Base-by-base conservation (phyloP, 1,284 basidiomycete genomes). In the Ustanciosporium gigantosporum region DNA sequence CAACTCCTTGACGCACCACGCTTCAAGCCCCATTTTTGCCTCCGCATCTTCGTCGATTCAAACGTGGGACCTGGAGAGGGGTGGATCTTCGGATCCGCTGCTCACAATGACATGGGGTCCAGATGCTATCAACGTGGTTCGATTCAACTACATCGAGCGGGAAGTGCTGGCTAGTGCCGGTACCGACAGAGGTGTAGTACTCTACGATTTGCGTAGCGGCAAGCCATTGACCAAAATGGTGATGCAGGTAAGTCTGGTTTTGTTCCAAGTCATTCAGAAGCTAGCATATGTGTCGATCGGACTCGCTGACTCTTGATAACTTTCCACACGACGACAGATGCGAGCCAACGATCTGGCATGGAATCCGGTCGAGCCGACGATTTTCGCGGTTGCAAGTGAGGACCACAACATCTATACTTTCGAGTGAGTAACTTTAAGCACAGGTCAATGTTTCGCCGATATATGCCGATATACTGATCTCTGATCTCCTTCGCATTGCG, bases 361-460 rank as follows among this genome's bases (percentile, higher is more conserved):
- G 91, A 96, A 91, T 40, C 94, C 95, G 0, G 91, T 91, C 0
- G 88, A 94, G 76, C 94, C 95, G 1, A 96, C 93, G 0, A 84
- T 87, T 3, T 81, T 97, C 29, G 85, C 97, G 3, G 84, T 97
- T 14, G 95, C 90, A 13, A 95, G 91, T 2, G 95, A 98, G 81
- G 95, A 98, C 77, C 93, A 97, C 81, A 96, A 97, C 73, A 82
- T 98, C 31, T 98, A 98, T 80, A 97, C 95, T 0, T 99, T 95
- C 78, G 95, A 99, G 58, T 57, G 32, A 46, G 46, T 57, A 17
- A 7, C n/a, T n/a, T n/a, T n/a, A n/a, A n/a, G n/a, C n/a, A n/a
- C n/a, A n/a, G n/a, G n/a, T n/a, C n/a, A n/a, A n/a, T n/a, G n/a
- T n/a, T n/a, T n/a, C n/a, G n/a, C 32, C 7, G 9, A 8, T 34